Evolutionary conservation across 257 asterid genomes (phyloP), one percentile per base, ranked within the genome.

Genomic region (Henckelia pumila): DNA sequence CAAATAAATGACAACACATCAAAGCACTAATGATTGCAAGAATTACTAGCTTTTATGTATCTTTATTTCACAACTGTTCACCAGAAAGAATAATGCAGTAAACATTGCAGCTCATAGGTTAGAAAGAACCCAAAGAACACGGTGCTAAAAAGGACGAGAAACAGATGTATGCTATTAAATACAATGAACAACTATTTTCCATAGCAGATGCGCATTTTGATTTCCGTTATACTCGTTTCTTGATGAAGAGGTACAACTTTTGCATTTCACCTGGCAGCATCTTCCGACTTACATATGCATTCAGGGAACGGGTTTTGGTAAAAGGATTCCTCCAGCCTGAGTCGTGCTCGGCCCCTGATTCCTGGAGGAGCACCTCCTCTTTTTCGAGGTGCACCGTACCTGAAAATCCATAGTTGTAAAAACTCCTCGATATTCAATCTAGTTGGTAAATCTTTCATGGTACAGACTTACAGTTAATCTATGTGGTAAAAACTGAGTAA

Each of bases 221-320:
- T 16, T 3, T 5, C 53, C 53, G 1, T 11, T 40, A 11, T 40
- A 44, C 53, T 16, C 3, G 3, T 21, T 50, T 28, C 44, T 1
- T n/a, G 61, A 16, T 32, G 13, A 22, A 58, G 57, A 62, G 35
- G 19, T 30, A 52, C 64, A 33, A 3, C 53, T 60, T 22, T 55
- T 33, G 29, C 66, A 2, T 25, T 33, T 79, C 80, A 72, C 56
- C 78, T 78, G 24, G 4, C 55, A 11, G 66, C 59, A 22, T 61
- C 75, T 50, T 79, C 75, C 19, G 85, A 72, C 50, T 78, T 71
- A 75, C 97, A 89, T 72, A 92, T 88, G 69, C 98, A 88, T 76
- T 89, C 98, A 22, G 96, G 96, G 76, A 65, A 88, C 35, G 98
- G 97, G 66, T 92, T 92, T 74, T 92, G 90, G 84, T 86, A 92